Evolutionary conservation across 768 basidiomycete genomes (phyloP).

Genomic region (Mrakia frigida): DNA sequence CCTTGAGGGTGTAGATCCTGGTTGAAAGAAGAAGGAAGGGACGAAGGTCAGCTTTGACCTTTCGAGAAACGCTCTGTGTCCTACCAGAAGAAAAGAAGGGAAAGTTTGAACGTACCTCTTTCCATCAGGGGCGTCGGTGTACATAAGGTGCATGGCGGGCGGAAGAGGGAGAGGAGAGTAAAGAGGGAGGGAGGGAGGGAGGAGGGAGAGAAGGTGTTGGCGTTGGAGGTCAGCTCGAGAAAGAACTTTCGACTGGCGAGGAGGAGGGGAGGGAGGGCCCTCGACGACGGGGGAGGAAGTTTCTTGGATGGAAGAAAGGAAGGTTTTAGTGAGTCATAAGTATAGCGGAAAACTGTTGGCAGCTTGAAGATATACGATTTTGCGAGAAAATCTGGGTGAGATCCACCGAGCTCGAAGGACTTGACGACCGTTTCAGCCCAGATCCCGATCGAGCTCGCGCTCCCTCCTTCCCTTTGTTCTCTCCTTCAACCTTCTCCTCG

Average conservation of each 20-base stretch:
- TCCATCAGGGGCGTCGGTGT: conserved; percentile 48
- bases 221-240: not conserved
- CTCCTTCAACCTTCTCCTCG: too few species aligned
- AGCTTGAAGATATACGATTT: too few species aligned
- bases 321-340: too few species aligned
- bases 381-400: too few species aligned
- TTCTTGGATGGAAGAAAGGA: too few species aligned
- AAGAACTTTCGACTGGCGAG: not conserved
- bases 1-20: conserved; percentile 88
- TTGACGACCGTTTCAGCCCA: too few species aligned
- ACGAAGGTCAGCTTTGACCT: conserved; percentile 18
- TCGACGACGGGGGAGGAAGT: too few species aligned
- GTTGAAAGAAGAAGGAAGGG: not conserved
- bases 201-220: not conserved
- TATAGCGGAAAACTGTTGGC: too few species aligned
- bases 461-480: too few species aligned
- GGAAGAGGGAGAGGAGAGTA: not conserved
- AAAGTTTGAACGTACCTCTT: conserved; percentile 39
- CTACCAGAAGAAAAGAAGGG: not conserved
- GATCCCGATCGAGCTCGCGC: too few species aligned
- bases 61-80: conserved; percentile 42
- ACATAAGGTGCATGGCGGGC: conserved; percentile 90
- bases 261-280: too few species aligned
- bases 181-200: conserved; percentile 9
- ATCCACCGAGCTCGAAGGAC: too few species aligned